Base-by-base conservation (phyloP, 2,329 filamentous ascomycete genomes). In the Immersiporthe knoxdaviesiana region DNA sequence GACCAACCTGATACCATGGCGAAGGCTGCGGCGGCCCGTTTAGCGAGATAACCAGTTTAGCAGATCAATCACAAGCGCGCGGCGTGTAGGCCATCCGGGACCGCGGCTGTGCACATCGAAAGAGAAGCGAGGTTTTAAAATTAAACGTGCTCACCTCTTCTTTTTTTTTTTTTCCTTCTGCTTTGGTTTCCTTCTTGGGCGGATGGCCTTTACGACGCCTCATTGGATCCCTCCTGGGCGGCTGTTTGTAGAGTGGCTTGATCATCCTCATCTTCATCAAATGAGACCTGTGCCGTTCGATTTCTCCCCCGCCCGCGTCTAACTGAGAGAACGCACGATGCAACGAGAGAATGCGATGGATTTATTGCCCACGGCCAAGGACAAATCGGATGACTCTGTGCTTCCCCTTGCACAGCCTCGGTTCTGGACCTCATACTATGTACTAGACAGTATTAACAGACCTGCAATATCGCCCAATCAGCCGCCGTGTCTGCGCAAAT, bases 171-270 rank as follows among this genome's bases (percentile, higher is more conserved):
- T 27, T 14, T 30, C 6, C 6, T 8, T 16, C 24, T 27, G n/a
- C n/a, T 35, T 35, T 35, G 35, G 35, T 35, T 8, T 35, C 2
- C 16, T 35, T 69, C 35, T 56, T 39, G 27, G 37, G 44, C 41
- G 56, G 62, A 47, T 24, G 47, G 66, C 56, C 24, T 32, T 41
- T 41, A 24, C 12, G 56, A 32, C 7, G 50, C 44, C 65, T 66
- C 50, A 71, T 71, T 71, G 70, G 70, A 44, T 58, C 24, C 37
- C 63, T 58, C 16, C 16, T 44, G 44, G 70, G 70, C 70, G 70
- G 68, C 68, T 70, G 65, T 61, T 65, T 47, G 44, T 18, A 47
- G 44, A 11, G 44, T 47, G 44, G 44, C 44, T 47, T 47, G 41
- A n/a, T n/a, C 7, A 7, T 44, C 37, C 8, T 39, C 37, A 7